Base-by-base conservation (phyloP, 257 asterid species). In the Mitragyna speciosa region DNA sequence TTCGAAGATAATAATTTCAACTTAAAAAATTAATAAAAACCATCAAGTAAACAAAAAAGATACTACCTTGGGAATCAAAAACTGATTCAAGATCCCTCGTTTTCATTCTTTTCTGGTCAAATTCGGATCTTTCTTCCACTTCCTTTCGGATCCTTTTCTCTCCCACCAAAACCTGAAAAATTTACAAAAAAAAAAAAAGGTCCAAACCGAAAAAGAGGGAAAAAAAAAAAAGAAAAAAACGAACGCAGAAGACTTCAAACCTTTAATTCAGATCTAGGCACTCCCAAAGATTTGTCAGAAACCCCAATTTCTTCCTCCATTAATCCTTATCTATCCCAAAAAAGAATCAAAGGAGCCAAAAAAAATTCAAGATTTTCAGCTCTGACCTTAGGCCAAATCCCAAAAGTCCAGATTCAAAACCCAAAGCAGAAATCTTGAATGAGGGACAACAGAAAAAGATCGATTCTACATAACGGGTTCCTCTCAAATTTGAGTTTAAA, bases 71-170 rank as follows among this genome's bases (percentile, higher is more conserved):
- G 16, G 71, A 59, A 63, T 69, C 84, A 74, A 83, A 48, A 6
- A 82, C 86, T 17, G 87, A 79, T 63, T 79, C 85, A 84, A 86
- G 90, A 82, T 81, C 87, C 78, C 83, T 71, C 85, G 73, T 77
- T 84, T 83, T 86, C 79, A 77, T 78, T 64, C 83, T 84, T 77
- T 83, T 86, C 45, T 76, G 81, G 43, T 66, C 61, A 73, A 79
- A 73, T 64, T 83, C 84, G 24, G 81, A 61, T 73, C 83, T 83
- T 76, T 73, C 90, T 74, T 74, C 91, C 81, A 69, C 64, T 41
- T 78, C 85, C 22, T 36, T 78, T 22, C 75, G 28, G 33, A 67
- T 74, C 79, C 90, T 79, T 58, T 84, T 86, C 72, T 82, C 82
- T 54, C 86, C 84, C 72, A 61, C 76, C 79, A 78, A 80, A 11